A percentile compares a stretch with the other conserved stretches of the same genome.
phyloP scores from a whole-genome alignment of 768 basidiomycete species.

The Suillus lakei region DNA sequence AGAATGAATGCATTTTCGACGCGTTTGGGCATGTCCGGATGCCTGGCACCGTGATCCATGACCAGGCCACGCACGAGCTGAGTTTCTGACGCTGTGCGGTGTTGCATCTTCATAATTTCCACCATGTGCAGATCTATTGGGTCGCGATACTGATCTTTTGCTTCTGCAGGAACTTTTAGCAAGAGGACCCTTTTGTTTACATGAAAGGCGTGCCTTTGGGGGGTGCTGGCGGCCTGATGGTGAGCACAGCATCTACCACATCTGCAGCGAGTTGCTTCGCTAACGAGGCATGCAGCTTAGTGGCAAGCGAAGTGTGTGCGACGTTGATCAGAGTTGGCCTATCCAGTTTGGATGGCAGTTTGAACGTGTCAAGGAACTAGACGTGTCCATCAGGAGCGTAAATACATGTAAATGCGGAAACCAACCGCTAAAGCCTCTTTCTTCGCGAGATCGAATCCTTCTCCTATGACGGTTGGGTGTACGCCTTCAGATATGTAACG shows the following conservation, averaged over 20 bases:
- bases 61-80: slow-evolving; percentile 95
- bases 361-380: slow-evolving; percentile 94
- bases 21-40: slow-evolving; percentile 99
- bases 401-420: slow-evolving; percentile 26
- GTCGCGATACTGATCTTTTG: slow-evolving; percentile 73
- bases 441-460: slow-evolving; percentile 97
- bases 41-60: slow-evolving; percentile 94
- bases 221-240: slow-evolving; percentile 77
- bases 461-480: slow-evolving; percentile 93
- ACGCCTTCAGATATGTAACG: slow-evolving; percentile 98
- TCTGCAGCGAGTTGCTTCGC: slow-evolving; percentile 89
- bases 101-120: slow-evolving; percentile 99
- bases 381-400: slow-evolving; percentile 26
- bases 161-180: slow-evolving; percentile 45
- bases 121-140: slow-evolving; percentile 99
- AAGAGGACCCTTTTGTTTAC: slow-evolving; percentile 29
- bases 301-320: slow-evolving; percentile 93
- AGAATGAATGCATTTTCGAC: slow-evolving; percentile 95
- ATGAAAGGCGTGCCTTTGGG: slow-evolving; percentile 52
- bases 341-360: slow-evolving; percentile 76
- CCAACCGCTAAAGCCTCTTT: slow-evolving; percentile 89
- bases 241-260: slow-evolving; percentile 93
- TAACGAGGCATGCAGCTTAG: slow-evolving; percentile 83
- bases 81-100: slow-evolving; percentile 96
- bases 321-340: slow-evolving; percentile 92